Base-by-base conservation (phyloP, 2,329 filamentous ascomycete genomes). In the Stachybotrys echinatus region DNA sequence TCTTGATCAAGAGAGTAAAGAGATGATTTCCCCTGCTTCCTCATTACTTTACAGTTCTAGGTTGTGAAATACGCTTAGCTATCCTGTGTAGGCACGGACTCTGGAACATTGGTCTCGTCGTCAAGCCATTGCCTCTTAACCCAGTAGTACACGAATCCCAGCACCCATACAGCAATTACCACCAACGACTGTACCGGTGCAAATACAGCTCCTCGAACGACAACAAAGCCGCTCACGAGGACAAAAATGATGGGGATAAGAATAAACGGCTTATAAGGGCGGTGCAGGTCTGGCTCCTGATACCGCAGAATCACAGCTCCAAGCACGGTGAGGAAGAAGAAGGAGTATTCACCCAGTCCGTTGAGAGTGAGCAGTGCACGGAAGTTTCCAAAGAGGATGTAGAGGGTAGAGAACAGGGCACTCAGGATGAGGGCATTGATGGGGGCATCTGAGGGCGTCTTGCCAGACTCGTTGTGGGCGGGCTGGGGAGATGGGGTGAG, bases 311-410 rank as follows among this genome's bases (percentile, higher is more conserved):
- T 65, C 10, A 84, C 68, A 2, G 80, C 75, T 0, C 81, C 82
- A 0, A 84, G 57, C 0, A 84, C 81, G 0, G 81, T 81, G 23
- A 84, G 69, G 58, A 85, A 82, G 66, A 85, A 85, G 63, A 85
- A 85, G 0, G 81, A 76, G 60, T 81, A 85, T 56, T 82, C 79
- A 14, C 77, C 79, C 4, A 82, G 65, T 0, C 79, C 79, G 47
- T 81, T 81, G 55, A 83, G 83, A 0, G 80, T 84, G 12, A 85
- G 58, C 0, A 85, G 73, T 1, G 78, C 76, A 31, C 81, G 74
- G 66, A 85, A 85, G 61, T 74, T 80, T 18, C 82, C 83, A 0
- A 83, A 68, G 1, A 82, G 58, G 27, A 85, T 82, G 61, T 85
- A 85, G 2, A 83, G 49, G 0, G 79, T 61, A 0, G 79, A 77